Percentiles rank a stretch among this genome's conserved stretches.
phyloP scores from a whole-genome alignment of 306 rosid species.

The Boehmeria nivea region DNA sequence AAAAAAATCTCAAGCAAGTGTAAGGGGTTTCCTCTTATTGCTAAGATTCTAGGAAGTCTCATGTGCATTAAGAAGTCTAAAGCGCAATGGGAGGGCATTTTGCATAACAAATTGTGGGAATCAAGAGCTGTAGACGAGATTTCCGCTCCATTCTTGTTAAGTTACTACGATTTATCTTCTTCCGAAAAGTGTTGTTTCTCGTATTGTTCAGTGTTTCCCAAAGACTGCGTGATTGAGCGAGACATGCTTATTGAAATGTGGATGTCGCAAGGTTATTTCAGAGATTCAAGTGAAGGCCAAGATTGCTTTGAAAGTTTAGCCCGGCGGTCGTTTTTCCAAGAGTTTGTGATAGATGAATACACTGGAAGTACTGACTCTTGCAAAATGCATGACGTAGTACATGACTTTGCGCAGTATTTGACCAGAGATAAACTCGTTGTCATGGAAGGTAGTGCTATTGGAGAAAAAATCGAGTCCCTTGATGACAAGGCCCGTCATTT shows the following conservation, averaged over 20 bases:
- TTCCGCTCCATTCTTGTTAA: background rate
- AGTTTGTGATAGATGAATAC: background rate
- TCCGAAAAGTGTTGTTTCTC: background rate
- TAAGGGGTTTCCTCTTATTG: conserved; percentile 5
- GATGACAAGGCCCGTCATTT: background rate
- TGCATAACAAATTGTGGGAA: background rate
- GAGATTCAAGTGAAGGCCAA: background rate
- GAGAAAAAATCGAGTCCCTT: background rate
- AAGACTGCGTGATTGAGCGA: background rate
- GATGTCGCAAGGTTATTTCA: conserved; percentile 7
- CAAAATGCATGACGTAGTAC: conserved; percentile 3
- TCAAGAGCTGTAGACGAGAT: background rate
- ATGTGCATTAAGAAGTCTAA: background rate
- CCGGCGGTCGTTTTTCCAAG: background rate
- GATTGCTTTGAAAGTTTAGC: conserved; percentile 4
- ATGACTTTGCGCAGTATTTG: background rate
- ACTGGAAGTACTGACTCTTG: background rate
- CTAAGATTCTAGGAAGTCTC: conserved; percentile 9
- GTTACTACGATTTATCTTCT: background rate
- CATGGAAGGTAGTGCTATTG: background rate
- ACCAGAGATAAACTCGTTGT: background rate
- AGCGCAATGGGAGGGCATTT: conserved; percentile 6
- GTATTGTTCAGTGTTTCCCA: conserved; percentile 1
- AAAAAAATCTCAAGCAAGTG: background rate
- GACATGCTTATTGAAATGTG: background rate